Percentiles rank a stretch among this genome's conserved stretches.
phyloP scores from a whole-genome alignment of 495 filamentous ascomycete species.

The Lichina pygmaea region DNA sequence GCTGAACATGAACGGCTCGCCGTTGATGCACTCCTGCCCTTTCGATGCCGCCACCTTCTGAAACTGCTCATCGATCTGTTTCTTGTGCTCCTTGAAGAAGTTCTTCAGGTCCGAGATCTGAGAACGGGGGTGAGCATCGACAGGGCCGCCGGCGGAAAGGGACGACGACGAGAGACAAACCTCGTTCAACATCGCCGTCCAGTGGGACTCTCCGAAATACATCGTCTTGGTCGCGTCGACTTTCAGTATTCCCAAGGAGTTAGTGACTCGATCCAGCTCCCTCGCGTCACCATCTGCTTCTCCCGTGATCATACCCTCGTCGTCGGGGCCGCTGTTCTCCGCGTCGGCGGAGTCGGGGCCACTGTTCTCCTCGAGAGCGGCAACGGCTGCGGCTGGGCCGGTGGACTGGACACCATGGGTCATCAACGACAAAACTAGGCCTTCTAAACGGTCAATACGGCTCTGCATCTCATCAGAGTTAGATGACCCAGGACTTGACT shows the following conservation, averaged over 20 bases:
- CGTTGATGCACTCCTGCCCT: conserved; percentile 25
- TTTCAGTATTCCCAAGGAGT: conserved; percentile 69
- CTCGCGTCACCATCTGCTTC: conserved; percentile 37
- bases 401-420: conserved; percentile 41
- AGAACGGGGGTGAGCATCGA: not conserved
- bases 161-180: conserved; percentile 14
- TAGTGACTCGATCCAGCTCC: conserved; percentile 67
- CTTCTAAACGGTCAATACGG: conserved; percentile 88
- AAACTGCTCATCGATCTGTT: conserved; percentile 34
- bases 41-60: conserved; percentile 34
- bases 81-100: conserved; percentile 50
- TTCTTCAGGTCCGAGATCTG: conserved; percentile 82
- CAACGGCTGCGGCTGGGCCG: conserved; percentile 32
- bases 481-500: conserved; percentile 26
- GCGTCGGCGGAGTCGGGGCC: conserved; percentile 19
- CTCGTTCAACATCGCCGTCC: conserved; percentile 69
- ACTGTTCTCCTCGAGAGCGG: conserved; percentile 33
- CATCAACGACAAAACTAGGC: conserved; percentile 86
- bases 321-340: conserved; percentile 20
- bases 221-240: conserved; percentile 56
- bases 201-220: conserved; percentile 75
- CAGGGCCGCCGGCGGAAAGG: not conserved
- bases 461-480: conserved; percentile 96
- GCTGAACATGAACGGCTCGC: conserved; percentile 50
- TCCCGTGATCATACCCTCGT: conserved; percentile 25